Conservation (phyloP, 1,284 basidiomycete genomes). For the Gymnopus androsaceus region DNA sequence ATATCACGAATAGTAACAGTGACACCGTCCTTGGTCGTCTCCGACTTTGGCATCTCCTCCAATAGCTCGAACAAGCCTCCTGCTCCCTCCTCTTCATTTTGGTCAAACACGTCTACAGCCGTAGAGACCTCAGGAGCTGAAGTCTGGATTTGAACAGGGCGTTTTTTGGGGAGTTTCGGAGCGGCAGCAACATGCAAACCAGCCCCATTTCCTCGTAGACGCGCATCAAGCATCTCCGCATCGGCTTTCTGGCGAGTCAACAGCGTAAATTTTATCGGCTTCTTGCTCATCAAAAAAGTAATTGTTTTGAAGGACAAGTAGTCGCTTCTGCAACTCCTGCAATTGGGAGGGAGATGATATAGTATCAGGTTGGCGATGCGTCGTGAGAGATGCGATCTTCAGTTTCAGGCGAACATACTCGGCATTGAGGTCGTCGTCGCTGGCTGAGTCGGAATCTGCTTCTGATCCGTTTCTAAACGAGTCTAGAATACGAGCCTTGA, state of each 20-base stretch:
- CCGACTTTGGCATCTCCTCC: slow-evolving; percentile 62
- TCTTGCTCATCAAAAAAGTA: slow-evolving; percentile 79
- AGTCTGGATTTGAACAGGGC: slow-evolving; percentile 24
- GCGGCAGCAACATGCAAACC: background rate
- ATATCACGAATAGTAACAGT: slow-evolving; percentile 73
- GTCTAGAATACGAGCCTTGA: slow-evolving; percentile 25
- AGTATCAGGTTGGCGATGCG: slow-evolving; percentile 29
- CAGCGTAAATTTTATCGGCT: slow-evolving; percentile 61
- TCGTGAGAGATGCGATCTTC: slow-evolving; percentile 48
- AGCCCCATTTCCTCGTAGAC: slow-evolving; percentile 44
- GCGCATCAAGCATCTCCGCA: slow-evolving; percentile 50
- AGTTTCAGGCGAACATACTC: slow-evolving; percentile 66
- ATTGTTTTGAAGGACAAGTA: slow-evolving; percentile 60
- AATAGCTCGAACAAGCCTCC: slow-evolving; percentile 80
- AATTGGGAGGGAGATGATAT: slow-evolving; percentile 23
- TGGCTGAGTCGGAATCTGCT: slow-evolving; percentile 36
- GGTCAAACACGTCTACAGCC: slow-evolving; percentile 45
- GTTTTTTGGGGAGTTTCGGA: slow-evolving; percentile 23
- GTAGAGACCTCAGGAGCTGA: slow-evolving; percentile 13
- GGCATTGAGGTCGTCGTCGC: slow-evolving; percentile 58
- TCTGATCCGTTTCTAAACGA: slow-evolving; percentile 19
- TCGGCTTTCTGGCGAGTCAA: slow-evolving; percentile 59
- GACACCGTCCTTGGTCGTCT: slow-evolving; percentile 54
- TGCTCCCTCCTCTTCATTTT: slow-evolving; percentile 56
- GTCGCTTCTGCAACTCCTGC: slow-evolving; percentile 49